A percentile compares a stretch with the other conserved stretches of the same genome.
Evolutionary conservation across 2,329 filamentous ascomycete species (phyloP).

Genomic region (Fusarium pseudocircinatum): DNA sequence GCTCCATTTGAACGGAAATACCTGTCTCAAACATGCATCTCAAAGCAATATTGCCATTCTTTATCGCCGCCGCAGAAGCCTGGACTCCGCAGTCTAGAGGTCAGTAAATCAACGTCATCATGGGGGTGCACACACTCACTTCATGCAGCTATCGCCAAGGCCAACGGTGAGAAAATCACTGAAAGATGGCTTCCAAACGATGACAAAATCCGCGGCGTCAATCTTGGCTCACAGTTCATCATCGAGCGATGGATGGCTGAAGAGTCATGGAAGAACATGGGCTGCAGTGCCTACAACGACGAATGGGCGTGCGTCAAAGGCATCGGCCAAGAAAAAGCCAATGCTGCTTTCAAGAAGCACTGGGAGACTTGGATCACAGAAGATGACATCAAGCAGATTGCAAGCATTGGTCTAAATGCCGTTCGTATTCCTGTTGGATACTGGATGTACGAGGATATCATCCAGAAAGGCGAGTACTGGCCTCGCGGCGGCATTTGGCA

Average conservation of each 20-base stretch:
- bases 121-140: not conserved
- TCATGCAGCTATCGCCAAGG: not conserved
- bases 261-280: constrained; percentile 38
- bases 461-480: constrained; percentile 33
- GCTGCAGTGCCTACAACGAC: constrained; percentile 38
- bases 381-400: constrained; percentile 38
- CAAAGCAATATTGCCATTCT: not conserved
- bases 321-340: constrained; percentile 37
- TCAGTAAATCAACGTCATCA: not conserved
- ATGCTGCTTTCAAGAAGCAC: constrained; percentile 38
- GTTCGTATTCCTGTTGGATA: constrained; percentile 43
- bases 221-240: constrained; percentile 43
- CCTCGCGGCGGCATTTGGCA: constrained; percentile 38
- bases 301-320: constrained; percentile 41
- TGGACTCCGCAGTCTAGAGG: constrained; percentile 24
- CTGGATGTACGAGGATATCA: constrained; percentile 42
- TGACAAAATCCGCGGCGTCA: constrained; percentile 40
- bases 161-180: not conserved
- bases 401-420: constrained; percentile 36
- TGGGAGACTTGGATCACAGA: constrained; percentile 40
- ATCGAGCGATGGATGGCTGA: constrained; percentile 42
- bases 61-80: not conserved
- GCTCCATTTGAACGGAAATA: fast-evolving
- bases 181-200: constrained; percentile 24
- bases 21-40: not conserved